phyloP scores from a whole-genome alignment of 2,329 filamentous ascomycete species.

The Trichoderma sp. region DNA sequence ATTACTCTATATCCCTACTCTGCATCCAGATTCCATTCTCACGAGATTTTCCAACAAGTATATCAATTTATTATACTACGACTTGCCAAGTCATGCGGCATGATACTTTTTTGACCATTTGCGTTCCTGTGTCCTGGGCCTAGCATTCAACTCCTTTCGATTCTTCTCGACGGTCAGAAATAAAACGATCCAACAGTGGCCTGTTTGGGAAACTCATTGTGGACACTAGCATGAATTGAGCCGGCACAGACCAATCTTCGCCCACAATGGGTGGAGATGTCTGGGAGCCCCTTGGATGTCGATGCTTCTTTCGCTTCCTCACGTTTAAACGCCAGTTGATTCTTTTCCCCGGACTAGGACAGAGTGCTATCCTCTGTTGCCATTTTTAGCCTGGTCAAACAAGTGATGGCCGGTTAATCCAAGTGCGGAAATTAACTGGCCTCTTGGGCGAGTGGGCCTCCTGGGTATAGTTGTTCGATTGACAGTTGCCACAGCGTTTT shows the following conservation, averaged over 20 bases:
- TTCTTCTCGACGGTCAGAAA: background rate
- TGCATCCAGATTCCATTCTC: background rate
- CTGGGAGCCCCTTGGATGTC: background rate
- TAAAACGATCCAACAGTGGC: background rate
- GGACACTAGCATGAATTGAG: slow-evolving; percentile 1
- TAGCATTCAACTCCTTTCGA: background rate
- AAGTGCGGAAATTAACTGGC: slow-evolving; percentile 15
- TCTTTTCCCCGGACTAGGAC: slow-evolving; percentile 7
- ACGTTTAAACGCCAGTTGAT: background rate
- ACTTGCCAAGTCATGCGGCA: background rate
- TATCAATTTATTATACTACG: background rate
- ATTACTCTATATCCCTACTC: background rate
- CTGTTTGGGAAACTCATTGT: slow-evolving; percentile 1
- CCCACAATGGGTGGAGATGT: slow-evolving; percentile 7
- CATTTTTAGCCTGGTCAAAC: background rate
- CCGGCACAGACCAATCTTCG: background rate
- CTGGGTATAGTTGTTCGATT: background rate
- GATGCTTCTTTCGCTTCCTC: background rate
- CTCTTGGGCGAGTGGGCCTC: background rate
- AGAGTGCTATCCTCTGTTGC: background rate
- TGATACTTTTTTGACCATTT: background rate
- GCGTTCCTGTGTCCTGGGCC: background rate
- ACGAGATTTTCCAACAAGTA: background rate
- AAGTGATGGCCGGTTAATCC: background rate
- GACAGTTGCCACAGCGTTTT: background rate